A percentile compares a stretch with the other conserved stretches of the same genome.
Conservation (phyloP, 208 protist species). For the Leishmania arabica region DNA sequence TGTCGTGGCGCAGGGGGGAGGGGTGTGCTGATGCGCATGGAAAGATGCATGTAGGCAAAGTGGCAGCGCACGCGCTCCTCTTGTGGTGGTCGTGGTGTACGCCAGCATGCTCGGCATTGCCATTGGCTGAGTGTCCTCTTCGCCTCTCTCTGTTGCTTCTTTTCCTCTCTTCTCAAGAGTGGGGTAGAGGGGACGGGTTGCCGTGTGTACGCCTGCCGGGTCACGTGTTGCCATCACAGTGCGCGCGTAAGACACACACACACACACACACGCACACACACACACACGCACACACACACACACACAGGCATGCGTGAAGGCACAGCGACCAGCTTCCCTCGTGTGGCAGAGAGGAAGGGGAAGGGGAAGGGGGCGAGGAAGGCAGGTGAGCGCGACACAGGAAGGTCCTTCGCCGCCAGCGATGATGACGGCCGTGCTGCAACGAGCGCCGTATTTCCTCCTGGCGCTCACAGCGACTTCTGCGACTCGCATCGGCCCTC, state of each 20-base stretch:
- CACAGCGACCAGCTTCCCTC: not conserved
- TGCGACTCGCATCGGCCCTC: too few relatives aligned
- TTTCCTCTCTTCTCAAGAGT: not conserved
- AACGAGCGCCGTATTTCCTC: too few relatives aligned
- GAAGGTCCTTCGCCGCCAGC: not conserved
- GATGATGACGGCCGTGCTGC: not conserved
- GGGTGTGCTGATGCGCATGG: not conserved
- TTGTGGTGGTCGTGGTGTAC: not conserved
- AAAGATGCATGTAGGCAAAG: not conserved
- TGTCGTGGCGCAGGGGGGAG: not conserved
- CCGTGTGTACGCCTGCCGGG: not conserved
- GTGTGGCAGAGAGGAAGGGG: not conserved
- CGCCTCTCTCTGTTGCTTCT: not conserved
- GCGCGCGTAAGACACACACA: not conserved
- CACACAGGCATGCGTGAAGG: not conserved
- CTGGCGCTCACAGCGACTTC: not conserved
- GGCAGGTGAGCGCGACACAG: not conserved
- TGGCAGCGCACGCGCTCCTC: not conserved
- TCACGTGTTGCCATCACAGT: not conserved
- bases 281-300: too few relatives aligned
- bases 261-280: too few relatives aligned
- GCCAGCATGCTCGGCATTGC: not conserved
- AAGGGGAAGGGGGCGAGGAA: not conserved
- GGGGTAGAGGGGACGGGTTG: too few relatives aligned
- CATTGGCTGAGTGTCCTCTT: not conserved